A percentile compares a stretch with the other conserved stretches of the same genome.
Evolutionary conservation across 257 asterid genomes (phyloP).

Genomic region (Solanum medicagineum): DNA sequence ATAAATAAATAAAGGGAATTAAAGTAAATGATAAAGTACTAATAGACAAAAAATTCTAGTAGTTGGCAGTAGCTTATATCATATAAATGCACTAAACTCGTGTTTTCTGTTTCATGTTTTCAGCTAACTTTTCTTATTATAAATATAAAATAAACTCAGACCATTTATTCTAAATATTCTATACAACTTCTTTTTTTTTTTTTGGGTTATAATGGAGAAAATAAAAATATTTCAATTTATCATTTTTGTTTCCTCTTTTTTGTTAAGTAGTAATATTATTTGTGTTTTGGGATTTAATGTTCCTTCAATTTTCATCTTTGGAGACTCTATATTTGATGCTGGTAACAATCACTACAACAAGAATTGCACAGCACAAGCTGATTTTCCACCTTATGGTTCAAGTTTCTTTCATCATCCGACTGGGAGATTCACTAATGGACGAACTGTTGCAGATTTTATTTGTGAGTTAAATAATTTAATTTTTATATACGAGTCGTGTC

Average conservation of each 20-base stretch:
- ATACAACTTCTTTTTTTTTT: too few relatives aligned
- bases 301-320: conserved; percentile 48
- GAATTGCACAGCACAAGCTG: conserved; percentile 58
- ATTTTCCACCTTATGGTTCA: conserved; percentile 76
- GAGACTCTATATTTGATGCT: conserved; percentile 68
- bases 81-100: conserved; percentile 32
- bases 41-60: conserved; percentile 11
- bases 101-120: conserved; percentile 23
- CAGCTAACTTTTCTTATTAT: neutral
- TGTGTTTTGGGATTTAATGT: conserved; percentile 17
- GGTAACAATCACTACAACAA: conserved; percentile 60
- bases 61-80: conserved; percentile 12
- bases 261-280: neutral
- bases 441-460: conserved; percentile 62
- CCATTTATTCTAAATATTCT: neutral
- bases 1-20: neutral
- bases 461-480: conserved; percentile 14
- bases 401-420: conserved; percentile 60
- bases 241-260: neutral
- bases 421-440: conserved; percentile 74
- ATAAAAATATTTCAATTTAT: neutral
- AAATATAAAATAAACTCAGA: neutral
- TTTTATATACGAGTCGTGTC: neutral
- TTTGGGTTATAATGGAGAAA: conserved; percentile 2
- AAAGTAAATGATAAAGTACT: neutral